Percentiles rank a stretch among this genome's conserved stretches.
Conservation (phyloP, 345 rosid genomes). For the Camelina laxa region DNA sequence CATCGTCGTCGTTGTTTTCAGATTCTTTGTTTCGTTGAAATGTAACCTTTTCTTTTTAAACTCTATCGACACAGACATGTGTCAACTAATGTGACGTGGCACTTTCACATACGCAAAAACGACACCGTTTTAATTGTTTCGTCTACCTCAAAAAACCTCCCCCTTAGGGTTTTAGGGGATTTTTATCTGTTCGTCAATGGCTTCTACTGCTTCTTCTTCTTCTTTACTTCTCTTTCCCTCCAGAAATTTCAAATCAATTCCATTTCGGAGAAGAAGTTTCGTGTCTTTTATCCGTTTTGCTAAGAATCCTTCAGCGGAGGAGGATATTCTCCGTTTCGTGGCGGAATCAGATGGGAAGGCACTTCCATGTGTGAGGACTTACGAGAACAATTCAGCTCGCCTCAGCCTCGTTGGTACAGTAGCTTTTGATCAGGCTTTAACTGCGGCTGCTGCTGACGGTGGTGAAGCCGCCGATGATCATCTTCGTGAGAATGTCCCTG, state of each 20-base stretch:
- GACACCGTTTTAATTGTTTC: background rate
- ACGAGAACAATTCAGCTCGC: constrained; percentile 72
- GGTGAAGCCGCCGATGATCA: constrained; percentile 85
- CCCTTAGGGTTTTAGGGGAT: constrained; percentile 33
- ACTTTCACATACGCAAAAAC: background rate
- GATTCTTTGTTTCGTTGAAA: background rate
- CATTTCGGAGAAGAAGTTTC: constrained; percentile 27
- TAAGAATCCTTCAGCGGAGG: constrained; percentile 48
- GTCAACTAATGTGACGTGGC: background rate
- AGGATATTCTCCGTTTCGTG: constrained; percentile 65
- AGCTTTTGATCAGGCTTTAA: constrained; percentile 74
- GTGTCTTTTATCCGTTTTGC: constrained; percentile 40
- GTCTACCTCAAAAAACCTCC: constrained; percentile 21
- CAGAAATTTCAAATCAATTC: constrained; percentile 27
- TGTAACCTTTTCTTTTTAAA: no score
- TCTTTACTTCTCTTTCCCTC: constrained; percentile 33
- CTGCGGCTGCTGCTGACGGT: constrained; percentile 93
- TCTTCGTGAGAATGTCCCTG: constrained; percentile 54
- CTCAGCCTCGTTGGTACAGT: constrained; percentile 81
- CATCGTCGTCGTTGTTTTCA: background rate
- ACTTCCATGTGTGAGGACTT: constrained; percentile 82
- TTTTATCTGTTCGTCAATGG: constrained; percentile 40
- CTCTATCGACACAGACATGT: constrained; percentile 1
- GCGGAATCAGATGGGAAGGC: constrained; percentile 61
- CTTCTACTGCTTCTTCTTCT: constrained; percentile 33